phyloP scores from a whole-genome alignment of 2,329 filamentous ascomycete species.

The Talaromyces pinophilus region DNA sequence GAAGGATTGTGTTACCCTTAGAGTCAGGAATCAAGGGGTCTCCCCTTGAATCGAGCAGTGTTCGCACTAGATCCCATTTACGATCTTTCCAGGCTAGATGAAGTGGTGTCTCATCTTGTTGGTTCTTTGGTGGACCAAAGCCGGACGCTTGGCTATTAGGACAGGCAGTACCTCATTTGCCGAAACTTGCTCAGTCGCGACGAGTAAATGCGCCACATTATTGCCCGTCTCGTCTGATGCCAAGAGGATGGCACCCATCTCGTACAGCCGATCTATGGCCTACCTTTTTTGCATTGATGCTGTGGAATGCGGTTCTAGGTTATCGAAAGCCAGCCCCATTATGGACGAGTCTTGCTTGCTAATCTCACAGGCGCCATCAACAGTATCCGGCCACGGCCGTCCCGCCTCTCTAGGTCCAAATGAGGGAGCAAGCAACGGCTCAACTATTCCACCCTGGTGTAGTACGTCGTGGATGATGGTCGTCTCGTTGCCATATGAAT shows the following conservation, averaged over 20 bases:
- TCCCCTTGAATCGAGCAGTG: neutral
- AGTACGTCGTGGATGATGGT: constrained; percentile 21
- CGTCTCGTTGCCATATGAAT: constrained; percentile 13
- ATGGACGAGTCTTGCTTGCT: neutral
- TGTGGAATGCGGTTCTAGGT: constrained; percentile 6
- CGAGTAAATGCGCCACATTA: constrained; percentile 24
- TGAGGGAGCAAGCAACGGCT: constrained; percentile 1
- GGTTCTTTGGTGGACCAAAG: constrained; percentile 9
- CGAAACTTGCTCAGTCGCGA: constrained; percentile 22
- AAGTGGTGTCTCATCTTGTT: constrained; percentile 19
- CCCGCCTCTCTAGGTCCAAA: constrained; percentile 17
- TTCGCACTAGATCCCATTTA: neutral
- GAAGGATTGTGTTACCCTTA: constrained; percentile 21
- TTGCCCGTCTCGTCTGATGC: constrained; percentile 25
- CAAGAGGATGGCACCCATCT: constrained; percentile 23
- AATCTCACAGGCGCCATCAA: constrained; percentile 19
- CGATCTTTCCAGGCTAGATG: constrained; percentile 12
- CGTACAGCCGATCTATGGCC: constrained; percentile 17
- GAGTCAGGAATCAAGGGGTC: constrained; percentile 16
- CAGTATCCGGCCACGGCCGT: constrained; percentile 17
- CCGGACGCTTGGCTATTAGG: neutral
- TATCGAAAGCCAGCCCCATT: constrained; percentile 5
- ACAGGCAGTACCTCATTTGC: neutral
- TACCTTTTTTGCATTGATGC: neutral
- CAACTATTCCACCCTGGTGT: neutral